Evolutionary conservation across 2,329 filamentous ascomycete genomes (phyloP).

Genomic region (Fusarium stilboides): DNA sequence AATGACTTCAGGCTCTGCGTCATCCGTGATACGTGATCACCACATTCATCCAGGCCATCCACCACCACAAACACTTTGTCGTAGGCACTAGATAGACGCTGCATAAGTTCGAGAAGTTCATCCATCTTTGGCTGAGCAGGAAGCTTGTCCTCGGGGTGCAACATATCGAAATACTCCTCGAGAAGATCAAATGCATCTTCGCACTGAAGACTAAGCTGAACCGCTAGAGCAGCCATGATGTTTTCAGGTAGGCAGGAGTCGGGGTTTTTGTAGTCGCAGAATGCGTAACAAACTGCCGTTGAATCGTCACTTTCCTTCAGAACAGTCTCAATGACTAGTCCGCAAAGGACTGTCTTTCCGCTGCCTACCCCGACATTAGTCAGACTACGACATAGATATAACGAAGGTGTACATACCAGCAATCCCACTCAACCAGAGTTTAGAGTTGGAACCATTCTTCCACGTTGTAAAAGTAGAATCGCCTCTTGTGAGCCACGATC

Average conservation of each 20-base stretch:
- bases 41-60: slow-evolving; percentile 27
- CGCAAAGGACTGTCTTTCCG: slow-evolving; percentile 1
- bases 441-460: not conserved
- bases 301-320: not conserved
- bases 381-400: accelerated
- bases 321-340: slow-evolving; percentile 7
- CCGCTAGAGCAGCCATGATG: slow-evolving; percentile 13
- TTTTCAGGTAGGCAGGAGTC: not conserved
- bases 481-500: not conserved
- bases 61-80: slow-evolving; percentile 14
- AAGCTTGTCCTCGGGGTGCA: not conserved
- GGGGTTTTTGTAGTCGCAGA: slow-evolving; percentile 26
- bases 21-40: slow-evolving; percentile 1
- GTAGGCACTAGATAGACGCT: not conserved
- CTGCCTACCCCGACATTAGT: not conserved
- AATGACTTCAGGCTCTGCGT: not conserved
- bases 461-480: not conserved
- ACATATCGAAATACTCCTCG: slow-evolving; percentile 8
- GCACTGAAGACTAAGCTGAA: slow-evolving; percentile 19
- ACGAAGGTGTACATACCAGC: not conserved
- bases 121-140: not conserved
- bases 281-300: slow-evolving; percentile 4
- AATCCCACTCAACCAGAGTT: not conserved
- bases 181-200: slow-evolving; percentile 18
- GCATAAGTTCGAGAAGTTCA: not conserved